A percentile compares a stretch with the other conserved stretches of the same genome.
These are phyloP conservation scores for Megacollybia platyphylla DNA, from an alignment of 1,284 basidiomycete species.

Conservation along the genomic window DNA sequence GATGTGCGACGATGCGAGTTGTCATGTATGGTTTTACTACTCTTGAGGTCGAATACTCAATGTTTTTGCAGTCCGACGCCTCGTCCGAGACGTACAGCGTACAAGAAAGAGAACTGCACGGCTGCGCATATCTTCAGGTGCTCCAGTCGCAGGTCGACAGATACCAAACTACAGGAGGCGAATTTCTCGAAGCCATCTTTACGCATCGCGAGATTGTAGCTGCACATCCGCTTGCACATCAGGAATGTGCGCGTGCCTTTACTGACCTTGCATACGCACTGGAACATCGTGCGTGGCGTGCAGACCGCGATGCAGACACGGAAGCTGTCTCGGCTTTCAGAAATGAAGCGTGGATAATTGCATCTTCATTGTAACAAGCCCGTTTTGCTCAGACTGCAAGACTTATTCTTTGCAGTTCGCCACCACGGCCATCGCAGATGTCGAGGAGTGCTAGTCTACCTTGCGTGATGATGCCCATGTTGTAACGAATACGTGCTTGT, in stretches of 20 bases:
- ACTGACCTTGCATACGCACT: conserved; percentile 47
- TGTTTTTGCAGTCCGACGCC: no score
- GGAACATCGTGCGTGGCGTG: conserved; percentile 48
- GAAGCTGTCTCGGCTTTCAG: conserved; percentile 54
- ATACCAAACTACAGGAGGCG: conserved; percentile 50
- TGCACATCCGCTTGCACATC: conserved; percentile 46
- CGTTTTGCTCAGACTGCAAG: no score
- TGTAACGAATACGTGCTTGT: no score
- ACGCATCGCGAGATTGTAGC: conserved; percentile 56
- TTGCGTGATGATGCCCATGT: no score
- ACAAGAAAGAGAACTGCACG: conserved; percentile 20
- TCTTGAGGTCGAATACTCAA: no score
- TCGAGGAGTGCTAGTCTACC: no score
- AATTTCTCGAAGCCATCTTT: conserved; percentile 63
- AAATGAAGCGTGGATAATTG: conserved; percentile 52
- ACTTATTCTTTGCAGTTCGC: no score
- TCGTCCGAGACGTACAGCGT: not conserved
- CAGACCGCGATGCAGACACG: conserved; percentile 51
- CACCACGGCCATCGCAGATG: no score
- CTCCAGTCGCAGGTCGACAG: conserved; percentile 39
- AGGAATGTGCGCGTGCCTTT: conserved; percentile 46
- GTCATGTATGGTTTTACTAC: no score
- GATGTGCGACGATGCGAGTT: no score
- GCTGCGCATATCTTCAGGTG: conserved; percentile 51
- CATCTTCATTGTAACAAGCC: conserved; percentile 13